phyloP scores from a whole-genome alignment of 257 asterid genomes.

The Jacaranda copaia region DNA sequence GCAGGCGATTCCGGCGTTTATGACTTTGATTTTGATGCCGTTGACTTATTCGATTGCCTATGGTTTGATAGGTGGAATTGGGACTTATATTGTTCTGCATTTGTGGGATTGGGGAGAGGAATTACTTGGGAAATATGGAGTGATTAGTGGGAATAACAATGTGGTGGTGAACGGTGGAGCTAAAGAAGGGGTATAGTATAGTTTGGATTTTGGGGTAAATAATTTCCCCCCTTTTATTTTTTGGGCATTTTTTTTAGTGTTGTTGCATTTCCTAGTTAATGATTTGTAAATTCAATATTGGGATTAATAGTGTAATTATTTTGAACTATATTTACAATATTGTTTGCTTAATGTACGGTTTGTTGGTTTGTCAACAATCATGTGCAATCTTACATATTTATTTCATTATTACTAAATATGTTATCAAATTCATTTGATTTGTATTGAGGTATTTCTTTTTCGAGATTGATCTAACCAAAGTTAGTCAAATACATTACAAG shows the following conservation, averaged over 20 bases:
- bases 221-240: no score
- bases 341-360: background rate
- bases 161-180: conserved; percentile 6
- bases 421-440: no score
- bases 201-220: no score
- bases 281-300: background rate
- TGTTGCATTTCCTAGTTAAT: background rate
- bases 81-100: conserved; percentile 68
- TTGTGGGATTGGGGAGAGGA: conserved; percentile 70
- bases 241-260: background rate
- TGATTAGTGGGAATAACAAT: background rate
- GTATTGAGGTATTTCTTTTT: no score
- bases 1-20: conserved; percentile 94
- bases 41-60: conserved; percentile 91
- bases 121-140: conserved; percentile 46
- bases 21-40: conserved; percentile 86
- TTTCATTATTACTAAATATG: no score
- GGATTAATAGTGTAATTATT: background rate
- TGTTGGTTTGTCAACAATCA: background rate
- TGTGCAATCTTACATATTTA: no score
- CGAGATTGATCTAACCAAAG: no score
- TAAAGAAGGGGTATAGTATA: conserved; percentile 36
- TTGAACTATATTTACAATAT: background rate
- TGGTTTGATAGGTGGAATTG: conserved; percentile 92
- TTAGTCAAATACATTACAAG: no score